Conservation (phyloP, 1,139 yeast species). For the Tardiomyces digboiensis region DNA sequence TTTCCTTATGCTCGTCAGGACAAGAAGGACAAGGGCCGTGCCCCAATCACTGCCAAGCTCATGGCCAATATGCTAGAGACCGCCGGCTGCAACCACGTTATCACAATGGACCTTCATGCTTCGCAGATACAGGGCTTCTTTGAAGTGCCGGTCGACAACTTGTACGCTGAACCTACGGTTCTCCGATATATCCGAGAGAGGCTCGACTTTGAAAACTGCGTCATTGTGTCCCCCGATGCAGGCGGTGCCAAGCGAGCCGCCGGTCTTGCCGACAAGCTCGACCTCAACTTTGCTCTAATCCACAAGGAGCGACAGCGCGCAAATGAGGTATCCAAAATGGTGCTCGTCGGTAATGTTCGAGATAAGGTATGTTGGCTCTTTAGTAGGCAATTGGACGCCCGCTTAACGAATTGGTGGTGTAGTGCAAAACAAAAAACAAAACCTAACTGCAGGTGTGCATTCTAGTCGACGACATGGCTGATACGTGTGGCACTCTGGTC, state of each 20-base stretch:
- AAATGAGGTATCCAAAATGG: conserved; percentile 92
- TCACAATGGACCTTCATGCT: conserved; percentile 96
- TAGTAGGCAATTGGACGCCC: no score
- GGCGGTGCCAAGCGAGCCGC: conserved; percentile 99
- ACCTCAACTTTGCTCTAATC: conserved; percentile 88
- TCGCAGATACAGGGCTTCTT: conserved; percentile 97
- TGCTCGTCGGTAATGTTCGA: conserved; percentile 89
- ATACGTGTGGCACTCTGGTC: conserved; percentile 94
- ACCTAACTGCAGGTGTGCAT: no score
- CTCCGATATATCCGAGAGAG: conserved; percentile 78
- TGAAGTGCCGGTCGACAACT: conserved; percentile 91
- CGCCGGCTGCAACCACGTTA: conserved; percentile 95
- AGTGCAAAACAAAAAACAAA: no score
- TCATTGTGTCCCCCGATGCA: conserved; percentile 94
- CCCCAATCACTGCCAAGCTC: conserved; percentile 94
- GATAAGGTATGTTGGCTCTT: no score
- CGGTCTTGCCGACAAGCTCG: conserved; percentile 85
- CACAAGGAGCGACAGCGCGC: conserved; percentile 96
- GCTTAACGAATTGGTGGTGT: no score
- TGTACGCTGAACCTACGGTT: conserved; percentile 93
- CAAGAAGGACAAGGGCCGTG: conserved; percentile 91
- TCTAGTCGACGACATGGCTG: conserved; percentile 97
- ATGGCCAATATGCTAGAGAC: conserved; percentile 94
- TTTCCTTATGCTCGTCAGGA: conserved; percentile 98
- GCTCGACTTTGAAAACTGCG: conserved; percentile 56